Percentiles rank a stretch among this genome's conserved stretches.
Conservation (phyloP, 1,284 basidiomycete genomes). For the Ceratobasidium sp. region DNA sequence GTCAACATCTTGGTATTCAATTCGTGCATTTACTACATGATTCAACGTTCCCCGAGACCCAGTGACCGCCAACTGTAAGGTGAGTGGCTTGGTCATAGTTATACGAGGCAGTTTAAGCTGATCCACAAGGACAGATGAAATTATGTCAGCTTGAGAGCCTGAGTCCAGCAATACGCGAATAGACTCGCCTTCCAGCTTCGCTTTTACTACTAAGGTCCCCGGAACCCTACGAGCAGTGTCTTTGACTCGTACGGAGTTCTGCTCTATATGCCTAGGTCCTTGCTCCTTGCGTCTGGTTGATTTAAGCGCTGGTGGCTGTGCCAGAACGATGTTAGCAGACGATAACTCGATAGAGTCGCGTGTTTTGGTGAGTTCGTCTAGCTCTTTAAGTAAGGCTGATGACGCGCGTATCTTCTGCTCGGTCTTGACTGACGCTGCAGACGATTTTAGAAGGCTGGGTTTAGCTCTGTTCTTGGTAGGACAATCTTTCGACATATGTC, state of each 20-base stretch:
- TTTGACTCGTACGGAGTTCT: not conserved
- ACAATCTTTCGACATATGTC: slow-evolving; percentile 37
- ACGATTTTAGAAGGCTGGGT: not conserved
- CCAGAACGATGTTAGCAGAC: not conserved
- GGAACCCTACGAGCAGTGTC: slow-evolving; percentile 48
- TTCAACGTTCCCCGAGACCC: slow-evolving; percentile 49
- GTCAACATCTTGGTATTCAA: slow-evolving; percentile 53
- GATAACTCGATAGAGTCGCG: not conserved
- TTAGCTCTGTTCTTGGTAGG: slow-evolving; percentile 2
- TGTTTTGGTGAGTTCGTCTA: not conserved
- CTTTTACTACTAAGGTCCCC: slow-evolving; percentile 52
- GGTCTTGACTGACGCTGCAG: not conserved
- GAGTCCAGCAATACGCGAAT: slow-evolving; percentile 53
- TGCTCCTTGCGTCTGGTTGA: not conserved
- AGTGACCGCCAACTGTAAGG: slow-evolving; percentile 52
- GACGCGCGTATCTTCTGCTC: not conserved
- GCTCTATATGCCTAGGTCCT: slow-evolving; percentile 48
- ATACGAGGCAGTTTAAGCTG: slow-evolving; percentile 50
- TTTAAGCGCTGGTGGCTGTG: not conserved
- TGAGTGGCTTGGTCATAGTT: slow-evolving; percentile 50
- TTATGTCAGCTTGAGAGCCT: slow-evolving; percentile 57
- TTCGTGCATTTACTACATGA: slow-evolving; percentile 17
- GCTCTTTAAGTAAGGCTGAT: not conserved
- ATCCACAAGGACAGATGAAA: slow-evolving; percentile 56
- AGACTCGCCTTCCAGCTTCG: slow-evolving; percentile 53